Percentiles rank a stretch among this genome's conserved stretches.
Evolutionary conservation across 257 asterid genomes (phyloP).

Genomic region (Fraxinus pennsylvanica): DNA sequence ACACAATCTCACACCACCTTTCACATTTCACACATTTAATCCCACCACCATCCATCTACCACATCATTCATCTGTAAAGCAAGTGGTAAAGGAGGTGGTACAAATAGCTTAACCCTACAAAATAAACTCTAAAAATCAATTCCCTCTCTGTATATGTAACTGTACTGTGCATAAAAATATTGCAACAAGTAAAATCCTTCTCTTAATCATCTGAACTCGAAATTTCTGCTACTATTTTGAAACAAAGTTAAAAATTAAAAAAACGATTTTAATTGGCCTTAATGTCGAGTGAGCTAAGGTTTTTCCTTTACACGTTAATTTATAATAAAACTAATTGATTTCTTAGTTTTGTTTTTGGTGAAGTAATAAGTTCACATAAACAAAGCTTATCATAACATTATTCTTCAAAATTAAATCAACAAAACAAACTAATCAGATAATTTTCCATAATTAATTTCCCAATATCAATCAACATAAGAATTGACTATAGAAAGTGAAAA

Average conservation of each 20-base stretch:
- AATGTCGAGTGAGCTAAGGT: background rate
- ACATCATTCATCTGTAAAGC: too few relatives aligned
- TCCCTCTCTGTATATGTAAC: background rate
- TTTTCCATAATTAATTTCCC: constrained; percentile 19
- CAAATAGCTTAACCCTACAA: too few relatives aligned
- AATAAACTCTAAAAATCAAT: background rate
- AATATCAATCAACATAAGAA: constrained; percentile 17
- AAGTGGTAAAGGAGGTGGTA: too few relatives aligned
- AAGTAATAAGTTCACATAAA: too few relatives aligned
- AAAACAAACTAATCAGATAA: background rate
- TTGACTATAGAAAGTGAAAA: too few relatives aligned
- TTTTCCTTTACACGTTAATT: background rate
- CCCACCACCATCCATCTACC: too few relatives aligned
- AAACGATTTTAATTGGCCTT: background rate
- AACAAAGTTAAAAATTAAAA: background rate
- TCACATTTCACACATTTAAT: too few relatives aligned
- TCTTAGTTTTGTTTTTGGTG: too few relatives aligned
- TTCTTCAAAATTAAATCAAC: background rate
- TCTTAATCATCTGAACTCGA: background rate
- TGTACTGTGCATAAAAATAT: background rate
- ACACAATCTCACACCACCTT: too few relatives aligned
- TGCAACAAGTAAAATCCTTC: background rate
- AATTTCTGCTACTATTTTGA: background rate
- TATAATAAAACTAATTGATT: background rate
- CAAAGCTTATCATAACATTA: background rate